Conservation (phyloP, 2,329 filamentous ascomycete genomes). For the Nemania bipapillata region DNA sequence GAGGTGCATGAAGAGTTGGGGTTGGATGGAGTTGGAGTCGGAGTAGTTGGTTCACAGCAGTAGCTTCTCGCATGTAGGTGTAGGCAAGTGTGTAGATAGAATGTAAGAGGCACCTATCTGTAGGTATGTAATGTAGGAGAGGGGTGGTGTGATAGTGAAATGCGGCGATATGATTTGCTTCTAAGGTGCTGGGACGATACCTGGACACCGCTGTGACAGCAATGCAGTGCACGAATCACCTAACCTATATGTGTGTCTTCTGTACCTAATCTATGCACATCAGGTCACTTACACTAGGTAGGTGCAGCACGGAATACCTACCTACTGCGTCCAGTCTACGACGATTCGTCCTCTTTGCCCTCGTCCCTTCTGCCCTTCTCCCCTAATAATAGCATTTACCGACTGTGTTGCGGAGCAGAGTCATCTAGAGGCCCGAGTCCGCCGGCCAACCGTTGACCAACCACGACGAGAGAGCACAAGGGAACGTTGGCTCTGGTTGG, state of each 20-base stretch:
- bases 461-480: slow-evolving; percentile 44
- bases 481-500: slow-evolving; percentile 48
- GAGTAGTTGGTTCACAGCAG: slow-evolving; percentile 34
- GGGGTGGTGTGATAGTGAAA: slow-evolving; percentile 48
- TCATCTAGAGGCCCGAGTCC: slow-evolving; percentile 34
- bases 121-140: neutral
- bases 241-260: too few species aligned
- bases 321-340: too few species aligned
- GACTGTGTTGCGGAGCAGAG: slow-evolving; percentile 33
- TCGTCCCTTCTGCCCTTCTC: slow-evolving; percentile 15
- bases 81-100: too few species aligned
- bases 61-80: slow-evolving; percentile 39
- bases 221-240: slow-evolving; percentile 40
- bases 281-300: slow-evolving; percentile 40
- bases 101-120: neutral
- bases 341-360: slow-evolving; percentile 32
- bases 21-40: too few species aligned
- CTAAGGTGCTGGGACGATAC: slow-evolving; percentile 43
- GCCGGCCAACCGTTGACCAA: slow-evolving; percentile 42
- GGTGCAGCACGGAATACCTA: too few species aligned
- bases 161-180: slow-evolving; percentile 51
- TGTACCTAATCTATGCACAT: neutral
- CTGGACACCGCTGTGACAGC: slow-evolving; percentile 42
- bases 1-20: slow-evolving; percentile 2
- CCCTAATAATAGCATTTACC: slow-evolving; percentile 51